A percentile compares a stretch with the other conserved stretches of the same genome.
Conservation (phyloP, 352 stramenopile genomes). For the Phytophthora citrophthora region DNA sequence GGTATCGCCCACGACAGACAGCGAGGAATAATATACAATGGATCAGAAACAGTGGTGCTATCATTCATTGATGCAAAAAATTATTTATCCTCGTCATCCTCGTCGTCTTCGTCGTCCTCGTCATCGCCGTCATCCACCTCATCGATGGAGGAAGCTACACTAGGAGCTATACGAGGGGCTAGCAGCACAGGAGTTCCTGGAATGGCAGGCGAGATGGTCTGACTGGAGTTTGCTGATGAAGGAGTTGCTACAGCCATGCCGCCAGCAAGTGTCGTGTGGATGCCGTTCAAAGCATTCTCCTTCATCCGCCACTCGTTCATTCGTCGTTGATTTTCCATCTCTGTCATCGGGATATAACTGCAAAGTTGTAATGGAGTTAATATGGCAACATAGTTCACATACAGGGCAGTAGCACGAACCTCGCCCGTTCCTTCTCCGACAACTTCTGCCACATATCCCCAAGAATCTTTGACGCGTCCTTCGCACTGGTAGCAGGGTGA, state of each 20-base stretch:
- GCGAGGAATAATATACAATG: conserved; percentile 27
- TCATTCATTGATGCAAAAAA: conserved; percentile 16
- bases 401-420: conserved; percentile 22
- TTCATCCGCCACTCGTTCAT: conserved; percentile 83
- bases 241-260: conserved; percentile 24
- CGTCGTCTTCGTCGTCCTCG: conserved; percentile 54
- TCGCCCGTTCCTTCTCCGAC: conserved; percentile 76
- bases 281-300: conserved; percentile 58
- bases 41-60: conserved; percentile 1
- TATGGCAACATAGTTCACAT: not conserved
- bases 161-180: conserved; percentile 31
- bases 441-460: conserved; percentile 89
- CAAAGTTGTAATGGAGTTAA: conserved; percentile 16
- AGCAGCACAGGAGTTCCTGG: conserved; percentile 27
- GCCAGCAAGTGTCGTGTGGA: conserved; percentile 27
- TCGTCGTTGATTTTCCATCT: conserved; percentile 77
- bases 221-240: conserved; percentile 16
- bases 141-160: conserved; percentile 36
- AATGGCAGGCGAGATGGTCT: conserved; percentile 19
- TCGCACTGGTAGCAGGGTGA: conserved; percentile 73
- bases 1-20: conserved; percentile 31
- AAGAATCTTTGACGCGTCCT: conserved; percentile 84
- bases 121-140: conserved; percentile 44
- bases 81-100: conserved; percentile 59
- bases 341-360: conserved; percentile 78